Evolutionary conservation across 208 protist genomes (phyloP).

Genomic region (Acanthamoeba healyi): DNA sequence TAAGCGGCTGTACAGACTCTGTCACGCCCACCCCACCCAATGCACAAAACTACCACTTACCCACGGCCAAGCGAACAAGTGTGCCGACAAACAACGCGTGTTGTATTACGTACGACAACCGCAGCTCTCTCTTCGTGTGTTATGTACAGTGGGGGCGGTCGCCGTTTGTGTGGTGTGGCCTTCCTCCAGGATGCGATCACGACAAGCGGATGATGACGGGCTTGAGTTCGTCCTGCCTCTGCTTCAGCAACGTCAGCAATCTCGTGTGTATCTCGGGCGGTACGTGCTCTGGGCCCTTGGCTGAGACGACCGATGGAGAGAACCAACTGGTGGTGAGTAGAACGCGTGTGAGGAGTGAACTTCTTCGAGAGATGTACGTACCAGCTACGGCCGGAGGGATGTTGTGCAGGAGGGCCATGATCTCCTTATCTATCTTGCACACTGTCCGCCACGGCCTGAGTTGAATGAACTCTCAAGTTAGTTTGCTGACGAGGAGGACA

Average conservation of each 20-base stretch:
- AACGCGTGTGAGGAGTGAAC: not conserved
- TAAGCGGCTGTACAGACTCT: not conserved
- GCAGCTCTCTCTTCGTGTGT: too few species aligned
- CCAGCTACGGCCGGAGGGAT: conserved; percentile 4
- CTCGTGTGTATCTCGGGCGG: conserved; percentile 24
- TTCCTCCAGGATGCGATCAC: too few species aligned
- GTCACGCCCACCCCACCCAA: not conserved
- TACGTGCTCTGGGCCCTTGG: conserved; percentile 36
- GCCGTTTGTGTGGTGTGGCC: too few species aligned
- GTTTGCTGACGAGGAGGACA: not conserved
- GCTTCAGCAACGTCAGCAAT: conserved; percentile 2
- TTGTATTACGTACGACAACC: too few species aligned
- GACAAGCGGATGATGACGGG: conserved; percentile 64
- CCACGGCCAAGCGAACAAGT: too few species aligned
- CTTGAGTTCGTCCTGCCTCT: conserved; percentile 63
- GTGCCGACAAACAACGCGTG: too few species aligned
- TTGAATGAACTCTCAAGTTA: not conserved
- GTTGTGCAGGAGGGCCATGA: conserved; percentile 83
- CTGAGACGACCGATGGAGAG: not conserved
- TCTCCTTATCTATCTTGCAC: conserved; percentile 85
- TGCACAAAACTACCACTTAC: too few species aligned
- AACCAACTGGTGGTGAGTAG: not conserved
- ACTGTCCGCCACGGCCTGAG: conserved; percentile 79
- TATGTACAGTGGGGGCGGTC: too few species aligned
- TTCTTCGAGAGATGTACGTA: not conserved